Percentiles rank a stretch among this genome's conserved stretches.
These are phyloP conservation scores for Diplodia seriata DNA, from an alignment of 2,329 filamentous ascomycete species.

Conservation along the genomic window DNA sequence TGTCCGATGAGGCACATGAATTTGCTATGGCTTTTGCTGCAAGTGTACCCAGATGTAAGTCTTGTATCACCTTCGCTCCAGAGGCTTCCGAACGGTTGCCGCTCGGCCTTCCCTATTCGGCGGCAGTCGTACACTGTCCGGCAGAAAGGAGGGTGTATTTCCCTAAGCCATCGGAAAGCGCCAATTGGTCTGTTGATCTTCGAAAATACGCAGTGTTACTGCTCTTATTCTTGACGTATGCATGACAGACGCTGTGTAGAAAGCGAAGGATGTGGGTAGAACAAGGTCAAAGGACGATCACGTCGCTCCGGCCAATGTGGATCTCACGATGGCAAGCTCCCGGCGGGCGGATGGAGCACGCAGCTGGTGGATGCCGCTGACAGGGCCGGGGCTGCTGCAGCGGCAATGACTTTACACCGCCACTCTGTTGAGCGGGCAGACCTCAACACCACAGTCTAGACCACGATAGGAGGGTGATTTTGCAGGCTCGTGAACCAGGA, in stretches of 20 bases:
- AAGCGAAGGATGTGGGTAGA: neutral
- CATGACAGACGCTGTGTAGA: neutral
- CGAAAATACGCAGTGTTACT: neutral
- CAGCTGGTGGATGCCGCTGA: neutral
- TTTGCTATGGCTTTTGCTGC: neutral
- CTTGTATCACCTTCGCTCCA: neutral
- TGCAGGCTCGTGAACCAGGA: constrained; percentile 3
- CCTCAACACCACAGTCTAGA: constrained; percentile 20
- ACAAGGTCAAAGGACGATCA: neutral
- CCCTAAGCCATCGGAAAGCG: too few species aligned
- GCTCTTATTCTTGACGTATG: neutral
- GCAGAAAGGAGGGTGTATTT: neutral
- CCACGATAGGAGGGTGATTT: constrained; percentile 3
- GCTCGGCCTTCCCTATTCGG: too few species aligned
- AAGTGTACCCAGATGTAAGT: neutral
- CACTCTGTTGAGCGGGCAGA: neutral
- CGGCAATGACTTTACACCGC: constrained; percentile 11
- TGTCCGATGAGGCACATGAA: neutral
- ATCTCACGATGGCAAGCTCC: neutral
- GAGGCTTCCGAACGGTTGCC: too few species aligned
- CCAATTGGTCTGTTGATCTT: neutral
- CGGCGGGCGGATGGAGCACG: constrained; percentile 9
- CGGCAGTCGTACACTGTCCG: neutral
- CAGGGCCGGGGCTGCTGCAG: neutral
- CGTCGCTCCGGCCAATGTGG: neutral